Conservation (phyloP, 805 yeast species). For the Lachancea fermentati region DNA sequence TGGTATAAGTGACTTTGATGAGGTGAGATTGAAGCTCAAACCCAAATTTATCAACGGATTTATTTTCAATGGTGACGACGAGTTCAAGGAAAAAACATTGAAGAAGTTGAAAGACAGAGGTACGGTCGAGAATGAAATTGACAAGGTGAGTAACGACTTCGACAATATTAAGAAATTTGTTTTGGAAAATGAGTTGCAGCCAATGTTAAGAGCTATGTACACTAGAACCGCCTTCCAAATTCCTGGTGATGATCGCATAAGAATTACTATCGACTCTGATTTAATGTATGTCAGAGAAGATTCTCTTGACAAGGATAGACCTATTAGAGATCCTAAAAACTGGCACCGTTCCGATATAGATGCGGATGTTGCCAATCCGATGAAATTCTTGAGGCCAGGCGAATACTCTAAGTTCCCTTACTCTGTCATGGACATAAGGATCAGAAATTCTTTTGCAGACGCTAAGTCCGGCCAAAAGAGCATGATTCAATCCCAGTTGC, state of each 20-base stretch:
- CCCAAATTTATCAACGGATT: slow-evolving; percentile 78
- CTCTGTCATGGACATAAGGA: slow-evolving; percentile 82
- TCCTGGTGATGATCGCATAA: slow-evolving; percentile 92
- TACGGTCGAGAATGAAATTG: slow-evolving; percentile 46
- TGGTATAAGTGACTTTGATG: slow-evolving; percentile 48
- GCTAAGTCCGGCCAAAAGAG: slow-evolving; percentile 30
- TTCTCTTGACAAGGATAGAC: slow-evolving; percentile 73
- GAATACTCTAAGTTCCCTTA: slow-evolving; percentile 81
- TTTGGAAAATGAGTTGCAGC: slow-evolving; percentile 62
- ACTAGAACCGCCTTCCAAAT: slow-evolving; percentile 95
- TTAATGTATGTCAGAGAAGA: slow-evolving; percentile 86
- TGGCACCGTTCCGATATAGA: slow-evolving; percentile 96
- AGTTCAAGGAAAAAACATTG: slow-evolving; percentile 45
- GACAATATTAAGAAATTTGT: slow-evolving; percentile 60
- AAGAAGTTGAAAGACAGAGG: slow-evolving; percentile 61
- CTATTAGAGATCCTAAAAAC: slow-evolving; percentile 78
- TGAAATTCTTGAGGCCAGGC: slow-evolving; percentile 72
- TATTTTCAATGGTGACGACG: slow-evolving; percentile 45
- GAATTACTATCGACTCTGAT: slow-evolving; percentile 87
- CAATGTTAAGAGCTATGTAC: slow-evolving; percentile 79
- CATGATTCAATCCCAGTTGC: slow-evolving; percentile 32
- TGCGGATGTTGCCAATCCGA: slow-evolving; percentile 62
- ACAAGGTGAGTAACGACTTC: slow-evolving; percentile 49
- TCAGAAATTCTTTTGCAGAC: slow-evolving; percentile 38
- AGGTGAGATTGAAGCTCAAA: slow-evolving; percentile 63